Evolutionary conservation across 208 protist genomes (phyloP), one percentile per base, ranked within the genome.

Genomic region (Crithidia thermophila): DNA sequence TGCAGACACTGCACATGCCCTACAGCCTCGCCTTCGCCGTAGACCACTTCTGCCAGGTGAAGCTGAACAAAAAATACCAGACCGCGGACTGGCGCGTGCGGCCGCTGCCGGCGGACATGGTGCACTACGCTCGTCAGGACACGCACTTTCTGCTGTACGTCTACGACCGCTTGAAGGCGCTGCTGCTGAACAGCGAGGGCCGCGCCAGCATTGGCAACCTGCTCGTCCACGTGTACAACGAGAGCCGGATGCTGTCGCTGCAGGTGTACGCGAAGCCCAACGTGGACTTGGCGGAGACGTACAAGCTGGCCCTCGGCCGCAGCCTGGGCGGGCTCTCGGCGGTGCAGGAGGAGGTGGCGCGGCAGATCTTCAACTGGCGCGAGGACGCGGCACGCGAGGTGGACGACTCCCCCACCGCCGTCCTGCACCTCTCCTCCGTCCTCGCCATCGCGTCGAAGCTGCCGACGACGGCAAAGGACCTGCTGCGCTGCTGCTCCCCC

Each of bases 141-240:
- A 99, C 98, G 13, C 99, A 99, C 85, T 99, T 98, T 73, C 80
- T 99, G 0, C 83, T 99, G 1, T 98, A 98, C 74, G 86, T 99
- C 20, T 98, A 99, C 80, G 98, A 99, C 77, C 74, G 91, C 25
- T 69, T 96, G 39, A 84, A 90, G 65, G 70, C 82, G 34, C 57
- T 94, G 45, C 81, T 97, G 50, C 65, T 95, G 59, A 90, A 88
- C 64, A 83, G 67, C 63, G 88, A 91, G 79, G 60, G 85, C 72
- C 69, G 91, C 75, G 87, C 85, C 27, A 70, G 64, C 25, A 72
- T 94, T 20, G 82, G 79, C 27, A 98, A 97, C 65, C 72, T 98
- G 55, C 79, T 98, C 4, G 34, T 88, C 6, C 83, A 97, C 51
- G 94, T 97, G 13, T 87, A 90, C 71, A 69, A 84, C 18, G 87